Evolutionary conservation across 495 filamentous ascomycete genomes (phyloP).

Genomic region (Aspergillus egyptiacus): DNA sequence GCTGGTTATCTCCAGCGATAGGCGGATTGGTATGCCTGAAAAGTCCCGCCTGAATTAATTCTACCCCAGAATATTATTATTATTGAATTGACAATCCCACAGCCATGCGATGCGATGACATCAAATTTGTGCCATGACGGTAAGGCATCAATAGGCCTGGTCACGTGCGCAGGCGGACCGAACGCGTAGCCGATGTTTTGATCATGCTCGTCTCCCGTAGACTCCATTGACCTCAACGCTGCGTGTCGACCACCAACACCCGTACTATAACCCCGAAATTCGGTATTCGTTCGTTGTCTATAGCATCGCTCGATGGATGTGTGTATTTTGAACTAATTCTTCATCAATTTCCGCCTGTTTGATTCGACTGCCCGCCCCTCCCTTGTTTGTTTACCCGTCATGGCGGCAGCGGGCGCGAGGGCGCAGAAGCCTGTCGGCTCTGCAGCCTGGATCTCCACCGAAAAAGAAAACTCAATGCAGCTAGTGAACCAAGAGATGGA

Average conservation of each 20-base stretch:
- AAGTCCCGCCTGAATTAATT: too few relatives aligned
- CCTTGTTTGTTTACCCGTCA: conserved; percentile 38
- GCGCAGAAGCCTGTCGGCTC: conserved; percentile 56
- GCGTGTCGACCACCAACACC: conserved; percentile 11
- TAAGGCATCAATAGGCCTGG: conserved; percentile 4
- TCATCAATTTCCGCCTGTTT: background rate
- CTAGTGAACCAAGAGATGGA: conserved; percentile 70
- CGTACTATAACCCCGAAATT: background rate
- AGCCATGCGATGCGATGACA: too few relatives aligned
- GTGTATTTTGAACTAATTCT: conserved; percentile 1
- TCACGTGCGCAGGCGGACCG: conserved; percentile 20
- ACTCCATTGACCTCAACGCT: conserved; percentile 8
- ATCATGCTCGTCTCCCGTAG: conserved; percentile 17
- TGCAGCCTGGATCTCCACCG: conserved; percentile 59
- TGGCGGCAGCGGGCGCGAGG: conserved; percentile 44
- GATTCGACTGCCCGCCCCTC: conserved; percentile 11
- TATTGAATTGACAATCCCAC: too few relatives aligned
- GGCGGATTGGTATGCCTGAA: too few relatives aligned
- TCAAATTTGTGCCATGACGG: background rate
- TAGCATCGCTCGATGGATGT: conserved; percentile 5
- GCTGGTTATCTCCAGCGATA: too few relatives aligned
- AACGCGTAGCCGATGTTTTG: conserved; percentile 29
- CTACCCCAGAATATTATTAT: too few relatives aligned
- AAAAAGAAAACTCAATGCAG: conserved; percentile 57
- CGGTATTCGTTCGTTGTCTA: conserved; percentile 9